These are phyloP conservation scores for Amyloporia xantha DNA, from an alignment of 768 basidiomycete species.

Conservation along the genomic window DNA sequence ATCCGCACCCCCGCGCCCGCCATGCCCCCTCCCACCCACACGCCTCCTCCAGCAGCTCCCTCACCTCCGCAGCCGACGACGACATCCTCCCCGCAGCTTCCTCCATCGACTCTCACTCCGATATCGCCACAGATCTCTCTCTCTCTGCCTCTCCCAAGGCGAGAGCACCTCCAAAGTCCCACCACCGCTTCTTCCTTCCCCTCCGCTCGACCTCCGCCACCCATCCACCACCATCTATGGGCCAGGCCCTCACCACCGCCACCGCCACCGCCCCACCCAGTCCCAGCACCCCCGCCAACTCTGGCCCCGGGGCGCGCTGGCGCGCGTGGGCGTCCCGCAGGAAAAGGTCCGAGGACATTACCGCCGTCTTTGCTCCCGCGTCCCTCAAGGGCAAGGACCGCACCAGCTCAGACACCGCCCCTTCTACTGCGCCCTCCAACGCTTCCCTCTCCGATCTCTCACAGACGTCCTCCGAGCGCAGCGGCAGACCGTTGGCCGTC, in stretches of 20 bases:
- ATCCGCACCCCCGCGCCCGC: conserved; percentile 1
- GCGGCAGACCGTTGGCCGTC: conserved; percentile 14
- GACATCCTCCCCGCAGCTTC: conserved; percentile 29
- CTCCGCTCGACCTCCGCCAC: conserved; percentile 24
- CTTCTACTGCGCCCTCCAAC: not conserved
- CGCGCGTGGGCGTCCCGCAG: conserved; percentile 51
- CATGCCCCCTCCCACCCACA: conserved; percentile 27
- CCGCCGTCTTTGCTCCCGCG: conserved; percentile 19
- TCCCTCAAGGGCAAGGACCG: conserved; percentile 14
- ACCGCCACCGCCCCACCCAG: conserved; percentile 20
- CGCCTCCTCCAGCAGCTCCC: conserved; percentile 34
- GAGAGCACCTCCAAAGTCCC: not conserved
- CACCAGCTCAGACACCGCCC: not conserved
- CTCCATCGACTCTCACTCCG: conserved; percentile 33
- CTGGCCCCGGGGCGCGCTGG: conserved; percentile 43
- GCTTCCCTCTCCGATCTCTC: conserved; percentile 12
- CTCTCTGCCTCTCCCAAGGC: conserved; percentile 20
- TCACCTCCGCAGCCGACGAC: conserved; percentile 36
- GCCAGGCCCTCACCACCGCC: conserved; percentile 28
- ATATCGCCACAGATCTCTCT: conserved; percentile 38
- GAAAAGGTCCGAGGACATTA: conserved; percentile 49
- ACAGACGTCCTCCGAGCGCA: not conserved
- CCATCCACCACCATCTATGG: conserved; percentile 27
- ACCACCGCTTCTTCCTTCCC: conserved; percentile 19
- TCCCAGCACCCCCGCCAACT: conserved; percentile 18